phyloP scores from a whole-genome alignment of 345 rosid genomes.

The Boechera divaricarpa region DNA sequence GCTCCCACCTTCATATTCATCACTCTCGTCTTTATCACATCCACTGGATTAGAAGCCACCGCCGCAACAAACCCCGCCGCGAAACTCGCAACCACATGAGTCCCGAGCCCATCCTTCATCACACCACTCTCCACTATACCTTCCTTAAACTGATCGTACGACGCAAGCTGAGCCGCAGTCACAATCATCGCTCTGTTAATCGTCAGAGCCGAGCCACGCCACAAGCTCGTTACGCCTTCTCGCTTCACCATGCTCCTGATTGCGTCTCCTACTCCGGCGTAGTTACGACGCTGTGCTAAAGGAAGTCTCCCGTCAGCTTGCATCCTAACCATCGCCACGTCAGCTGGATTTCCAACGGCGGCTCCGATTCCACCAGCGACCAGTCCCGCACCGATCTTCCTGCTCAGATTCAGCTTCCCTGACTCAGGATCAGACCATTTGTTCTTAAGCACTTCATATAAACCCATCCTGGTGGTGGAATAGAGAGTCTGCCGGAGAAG shows the following conservation, averaged over 20 bases:
- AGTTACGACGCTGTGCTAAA: constrained; percentile 63
- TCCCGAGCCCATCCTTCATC: constrained; percentile 69
- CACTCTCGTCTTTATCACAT: constrained; percentile 84
- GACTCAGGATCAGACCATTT: constrained; percentile 67
- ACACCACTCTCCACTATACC: constrained; percentile 51
- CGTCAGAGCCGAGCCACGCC: constrained; percentile 78
- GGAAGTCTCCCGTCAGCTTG: constrained; percentile 87
- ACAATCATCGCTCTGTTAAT: constrained; percentile 87
- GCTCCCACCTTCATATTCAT: constrained; percentile 82
- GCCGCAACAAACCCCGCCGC: constrained; percentile 81
- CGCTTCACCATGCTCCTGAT: constrained; percentile 67
- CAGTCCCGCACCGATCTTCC: constrained; percentile 66
- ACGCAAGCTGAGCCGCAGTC: constrained; percentile 73
- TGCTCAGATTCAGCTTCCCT: constrained; percentile 40
- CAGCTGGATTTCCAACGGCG: constrained; percentile 82
- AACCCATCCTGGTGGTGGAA: constrained; percentile 87
- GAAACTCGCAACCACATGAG: constrained; percentile 77
- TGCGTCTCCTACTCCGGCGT: constrained; percentile 72
- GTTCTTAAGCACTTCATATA: constrained; percentile 68
- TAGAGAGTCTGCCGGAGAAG: constrained; percentile 80
- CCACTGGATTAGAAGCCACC: constrained; percentile 83
- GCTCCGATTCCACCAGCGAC: constrained; percentile 78
- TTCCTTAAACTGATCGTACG: constrained; percentile 81
- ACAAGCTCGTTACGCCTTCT: constrained; percentile 43
- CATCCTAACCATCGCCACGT: constrained; percentile 89